Conservation (phyloP, 2,329 filamentous ascomycete species). For the Aspergillus tanneri region DNA sequence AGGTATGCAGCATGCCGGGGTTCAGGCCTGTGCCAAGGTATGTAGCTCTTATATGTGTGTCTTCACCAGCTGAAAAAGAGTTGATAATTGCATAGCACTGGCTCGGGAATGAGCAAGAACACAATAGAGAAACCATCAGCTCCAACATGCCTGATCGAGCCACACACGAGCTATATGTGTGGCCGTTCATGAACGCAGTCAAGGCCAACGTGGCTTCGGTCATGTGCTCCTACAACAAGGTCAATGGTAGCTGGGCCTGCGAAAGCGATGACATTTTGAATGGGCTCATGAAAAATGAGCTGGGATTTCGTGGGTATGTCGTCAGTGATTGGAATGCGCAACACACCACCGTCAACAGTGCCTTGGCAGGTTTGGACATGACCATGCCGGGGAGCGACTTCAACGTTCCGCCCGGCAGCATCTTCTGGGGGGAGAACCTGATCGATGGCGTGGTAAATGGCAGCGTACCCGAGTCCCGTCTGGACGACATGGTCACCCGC, state of each 20-base stretch:
- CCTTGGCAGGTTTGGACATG: conserved; percentile 77
- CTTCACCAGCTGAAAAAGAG: no score
- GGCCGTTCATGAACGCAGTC: conserved; percentile 74
- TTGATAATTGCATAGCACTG: conserved; percentile 47
- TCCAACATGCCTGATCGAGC: conserved; percentile 68
- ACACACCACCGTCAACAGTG: conserved; percentile 65
- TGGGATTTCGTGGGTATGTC: conserved; percentile 78
- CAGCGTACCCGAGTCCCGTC: conserved; percentile 53
- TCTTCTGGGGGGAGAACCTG: conserved; percentile 41
- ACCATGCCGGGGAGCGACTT: conserved; percentile 67
- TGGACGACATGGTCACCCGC: conserved; percentile 61
- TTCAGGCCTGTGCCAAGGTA: conserved; percentile 32
- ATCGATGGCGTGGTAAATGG: conserved; percentile 60
- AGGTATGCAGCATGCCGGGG: conserved; percentile 46
- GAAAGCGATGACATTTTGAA: conserved; percentile 77
- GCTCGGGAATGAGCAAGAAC: conserved; percentile 68
- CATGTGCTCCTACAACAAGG: conserved; percentile 56
- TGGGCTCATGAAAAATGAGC: conserved; percentile 72
- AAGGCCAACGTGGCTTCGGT: conserved; percentile 60
- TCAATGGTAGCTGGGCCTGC: conserved; percentile 79
- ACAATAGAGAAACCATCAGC: conserved; percentile 29
- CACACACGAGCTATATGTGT: conserved; percentile 72
- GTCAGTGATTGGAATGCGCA: conserved; percentile 80
- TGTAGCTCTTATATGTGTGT: neutral
- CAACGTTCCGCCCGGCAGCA: conserved; percentile 22